Conservation (phyloP, 495 filamentous ascomycete genomes). For the Hyaloscypha hepaticicola region DNA sequence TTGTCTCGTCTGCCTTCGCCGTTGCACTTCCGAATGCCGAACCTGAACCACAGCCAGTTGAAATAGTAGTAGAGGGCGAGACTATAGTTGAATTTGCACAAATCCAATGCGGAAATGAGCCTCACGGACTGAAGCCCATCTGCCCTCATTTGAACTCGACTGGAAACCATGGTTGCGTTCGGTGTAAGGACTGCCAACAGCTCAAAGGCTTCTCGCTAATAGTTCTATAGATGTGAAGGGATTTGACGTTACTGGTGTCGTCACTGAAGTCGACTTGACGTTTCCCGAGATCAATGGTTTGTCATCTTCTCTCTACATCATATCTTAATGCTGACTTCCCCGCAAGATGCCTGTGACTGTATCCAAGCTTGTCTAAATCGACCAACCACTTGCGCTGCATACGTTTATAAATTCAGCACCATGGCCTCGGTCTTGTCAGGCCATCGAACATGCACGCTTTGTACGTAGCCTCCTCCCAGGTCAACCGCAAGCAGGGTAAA, state of each 20-base stretch:
- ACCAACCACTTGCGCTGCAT: constrained; percentile 3
- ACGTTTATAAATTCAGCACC: constrained; percentile 6
- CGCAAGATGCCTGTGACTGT: neutral
- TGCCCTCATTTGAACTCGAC: constrained; percentile 6
- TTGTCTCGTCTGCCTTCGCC: neutral
- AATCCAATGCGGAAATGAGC: constrained; percentile 4
- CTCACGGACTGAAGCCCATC: neutral
- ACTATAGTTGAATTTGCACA: neutral
- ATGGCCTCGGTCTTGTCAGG: neutral
- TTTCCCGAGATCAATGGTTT: constrained; percentile 9
- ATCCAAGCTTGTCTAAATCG: constrained; percentile 8
- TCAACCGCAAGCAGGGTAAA: no score
- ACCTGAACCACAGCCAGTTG: constrained; percentile 1
- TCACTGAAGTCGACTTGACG: constrained; percentile 8
- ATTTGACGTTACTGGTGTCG: constrained; percentile 5
- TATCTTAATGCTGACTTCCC: neutral
- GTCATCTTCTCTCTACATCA: neutral
- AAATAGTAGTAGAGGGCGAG: neutral
- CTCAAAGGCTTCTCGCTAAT: neutral
- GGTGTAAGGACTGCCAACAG: neutral
- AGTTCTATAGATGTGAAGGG: neutral
- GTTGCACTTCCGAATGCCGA: neutral
- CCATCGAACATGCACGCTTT: constrained; percentile 6
- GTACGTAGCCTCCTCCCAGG: no score
- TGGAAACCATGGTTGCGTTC: neutral